Evolutionary conservation across 2,329 filamentous ascomycete species (phyloP).

Genomic region (Ceratocystis lukuohia): DNA sequence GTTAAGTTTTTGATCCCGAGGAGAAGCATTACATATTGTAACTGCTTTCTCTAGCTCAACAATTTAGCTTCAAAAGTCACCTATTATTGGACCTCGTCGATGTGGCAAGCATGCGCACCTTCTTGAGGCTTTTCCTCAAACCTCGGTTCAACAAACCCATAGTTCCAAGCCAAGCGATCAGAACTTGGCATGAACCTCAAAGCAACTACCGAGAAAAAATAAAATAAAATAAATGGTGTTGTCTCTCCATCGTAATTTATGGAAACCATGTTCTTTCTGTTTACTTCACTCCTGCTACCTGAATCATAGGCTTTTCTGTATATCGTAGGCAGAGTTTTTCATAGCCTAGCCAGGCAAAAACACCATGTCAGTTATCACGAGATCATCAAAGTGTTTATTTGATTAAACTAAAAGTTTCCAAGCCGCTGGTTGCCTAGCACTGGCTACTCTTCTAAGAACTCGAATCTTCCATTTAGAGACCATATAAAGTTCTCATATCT

Average conservation of each 20-base stretch:
- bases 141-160: background rate
- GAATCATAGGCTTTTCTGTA: background rate
- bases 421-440: background rate
- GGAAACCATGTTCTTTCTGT: background rate
- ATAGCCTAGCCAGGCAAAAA: background rate
- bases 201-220: background rate
- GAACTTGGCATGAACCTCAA: background rate
- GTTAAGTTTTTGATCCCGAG: too few species aligned
- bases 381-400: background rate
- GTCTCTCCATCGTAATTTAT: too few species aligned
- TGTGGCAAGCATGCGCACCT: background rate
- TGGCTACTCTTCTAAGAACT: background rate
- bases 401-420: background rate
- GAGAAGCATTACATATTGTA: too few species aligned
- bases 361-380: background rate
- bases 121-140: background rate
- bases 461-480: background rate
- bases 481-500: constrained; percentile 2
- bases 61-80: too few species aligned
- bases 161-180: background rate
- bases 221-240: background rate
- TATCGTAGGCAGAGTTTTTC: background rate
- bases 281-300: background rate
- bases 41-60: too few species aligned
- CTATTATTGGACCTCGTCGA: too few species aligned